Evolutionary conservation across 2,329 filamentous ascomycete species (phyloP).

Genomic region (Orbilia blumenaviensis): DNA sequence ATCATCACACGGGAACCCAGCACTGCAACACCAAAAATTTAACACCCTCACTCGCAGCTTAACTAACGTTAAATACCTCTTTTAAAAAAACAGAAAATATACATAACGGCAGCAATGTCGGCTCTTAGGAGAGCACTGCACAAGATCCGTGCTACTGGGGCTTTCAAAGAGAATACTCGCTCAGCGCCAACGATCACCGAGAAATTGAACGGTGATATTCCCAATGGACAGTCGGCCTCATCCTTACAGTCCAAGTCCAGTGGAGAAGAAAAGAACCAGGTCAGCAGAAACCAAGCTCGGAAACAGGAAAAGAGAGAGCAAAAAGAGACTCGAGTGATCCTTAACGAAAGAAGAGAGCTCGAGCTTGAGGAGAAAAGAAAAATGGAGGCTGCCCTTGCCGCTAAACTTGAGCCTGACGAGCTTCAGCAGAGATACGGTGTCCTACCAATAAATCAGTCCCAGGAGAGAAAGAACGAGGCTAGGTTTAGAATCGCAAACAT

Average conservation of each 20-base stretch:
- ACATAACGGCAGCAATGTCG: slow-evolving; percentile 44
- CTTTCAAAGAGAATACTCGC: slow-evolving; percentile 19
- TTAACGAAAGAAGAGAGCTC: slow-evolving; percentile 62
- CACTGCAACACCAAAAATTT: too few relatives aligned
- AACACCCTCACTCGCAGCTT: background rate
- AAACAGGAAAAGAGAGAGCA: slow-evolving; percentile 61
- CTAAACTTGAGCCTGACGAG: slow-evolving; percentile 70
- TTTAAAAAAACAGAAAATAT: background rate
- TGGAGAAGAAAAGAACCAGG: slow-evolving; percentile 45
- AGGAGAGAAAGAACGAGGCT: slow-evolving; percentile 66
- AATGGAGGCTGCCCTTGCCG: slow-evolving; percentile 62
- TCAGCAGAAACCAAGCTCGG: slow-evolving; percentile 63
- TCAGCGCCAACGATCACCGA: slow-evolving; percentile 3
- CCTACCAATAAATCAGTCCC: slow-evolving; percentile 68
- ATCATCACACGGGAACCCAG: background rate
- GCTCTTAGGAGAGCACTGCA: slow-evolving; percentile 49
- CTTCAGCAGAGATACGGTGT: slow-evolving; percentile 83
- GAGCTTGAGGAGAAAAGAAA: slow-evolving; percentile 63
- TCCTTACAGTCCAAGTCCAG: slow-evolving; percentile 42
- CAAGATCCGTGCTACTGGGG: slow-evolving; percentile 26
- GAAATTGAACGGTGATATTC: slow-evolving; percentile 34
- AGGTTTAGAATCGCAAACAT: slow-evolving; percentile 65
- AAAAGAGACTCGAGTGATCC: slow-evolving; percentile 57
- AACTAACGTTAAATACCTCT: background rate
- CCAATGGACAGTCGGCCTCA: slow-evolving; percentile 39